Base-by-base conservation (phyloP, 257 asterid species). In the Nicotiana attenuata region DNA sequence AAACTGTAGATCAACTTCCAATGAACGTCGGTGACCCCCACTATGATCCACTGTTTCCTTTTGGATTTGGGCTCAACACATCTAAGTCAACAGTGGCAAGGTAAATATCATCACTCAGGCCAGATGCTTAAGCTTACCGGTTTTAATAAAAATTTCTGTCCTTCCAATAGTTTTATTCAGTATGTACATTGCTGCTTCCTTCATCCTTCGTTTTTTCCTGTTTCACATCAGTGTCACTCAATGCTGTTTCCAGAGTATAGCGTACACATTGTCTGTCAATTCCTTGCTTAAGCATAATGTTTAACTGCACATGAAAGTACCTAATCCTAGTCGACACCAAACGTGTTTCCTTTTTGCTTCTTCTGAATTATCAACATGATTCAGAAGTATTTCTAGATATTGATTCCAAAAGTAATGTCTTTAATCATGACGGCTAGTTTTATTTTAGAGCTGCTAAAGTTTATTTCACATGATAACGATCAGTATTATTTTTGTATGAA, bases 41-140 rank as follows among this genome's bases (percentile, higher is more conserved):
- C 84, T 94, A 92, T 35, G 94, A 94, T 76, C 97, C 98, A 19
- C 91, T 94, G 52, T 94, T 91, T 69, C 93, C 94, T 11, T 86
- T 90, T 60, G 95, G 97, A 69, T 90, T 84, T 73, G 97, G 95
- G 31, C 95, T 92, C 45, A 86, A 89, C 13, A 90, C 97, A 31
- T 65, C 65, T 35, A 86, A 80, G 59, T 77, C 90, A 20, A 65
- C 82, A 84, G 75, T 76, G 63, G 79, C 90, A 69, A 92, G 98
- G 98, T 92, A 88, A 81, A 26, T 28, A 68, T 29, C 47, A 41
- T 50, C 67, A 52, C 56, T 41, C 17, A 50, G 33, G 50, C 38
- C 50, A 24, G 52, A 47, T 41, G 60, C 41, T 17, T 31, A 35
- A 47, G 15, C 59, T 22, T 61, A 31, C 35, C 10, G 1, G 60